Base-by-base conservation (phyloP, 495 filamentous ascomycete genomes). In the Aspergillus kassunensis region DNA sequence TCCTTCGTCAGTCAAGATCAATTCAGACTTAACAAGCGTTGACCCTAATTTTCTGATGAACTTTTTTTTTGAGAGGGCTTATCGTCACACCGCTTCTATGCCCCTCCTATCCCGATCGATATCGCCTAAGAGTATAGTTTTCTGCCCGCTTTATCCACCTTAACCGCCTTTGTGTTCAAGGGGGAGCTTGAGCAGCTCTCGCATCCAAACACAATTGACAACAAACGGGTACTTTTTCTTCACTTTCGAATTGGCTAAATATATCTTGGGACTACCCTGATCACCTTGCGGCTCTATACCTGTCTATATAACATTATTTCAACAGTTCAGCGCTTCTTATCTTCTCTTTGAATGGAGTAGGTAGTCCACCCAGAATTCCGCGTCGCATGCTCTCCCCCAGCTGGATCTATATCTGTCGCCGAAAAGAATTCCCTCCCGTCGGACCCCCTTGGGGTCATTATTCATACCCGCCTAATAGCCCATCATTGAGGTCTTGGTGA, bases 31-130 rank as follows among this genome's bases (percentile, higher is more conserved):
- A 43, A 25, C n/a, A 13, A 50, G n/a, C 18, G 12, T 31, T 70
- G 67, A 60, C 52, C 54, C 35, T 40, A 60, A 58, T 60, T 63
- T 69, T 69, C 57, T 68, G 65, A 56, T 58, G 18, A 53, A 60
- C 58, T 40, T 54, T 56, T 59, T 58, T 55, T 55, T 59, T 15
- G 29, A 20, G 29, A 20, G 47, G 33, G 30, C 42, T 46, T 46
- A 46, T 46, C 25, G 16, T 12, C n/a, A 48, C 44, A 72, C 67
- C 68, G 65, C 62, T 55, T 44, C 33, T n/a, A n/a, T 51, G 25
- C 49, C 54, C 54, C 54, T 52, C 49, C 39, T 40, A 29, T 39
- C 21, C 15, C 16, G 16, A 16, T 20, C 24, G 29, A 46, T 46
- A 45, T 36, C 37, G 18, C 19, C 27, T 15, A 25, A 35, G 6